phyloP scores from a whole-genome alignment of 768 basidiomycete species.

The Suillus clintonianus region DNA sequence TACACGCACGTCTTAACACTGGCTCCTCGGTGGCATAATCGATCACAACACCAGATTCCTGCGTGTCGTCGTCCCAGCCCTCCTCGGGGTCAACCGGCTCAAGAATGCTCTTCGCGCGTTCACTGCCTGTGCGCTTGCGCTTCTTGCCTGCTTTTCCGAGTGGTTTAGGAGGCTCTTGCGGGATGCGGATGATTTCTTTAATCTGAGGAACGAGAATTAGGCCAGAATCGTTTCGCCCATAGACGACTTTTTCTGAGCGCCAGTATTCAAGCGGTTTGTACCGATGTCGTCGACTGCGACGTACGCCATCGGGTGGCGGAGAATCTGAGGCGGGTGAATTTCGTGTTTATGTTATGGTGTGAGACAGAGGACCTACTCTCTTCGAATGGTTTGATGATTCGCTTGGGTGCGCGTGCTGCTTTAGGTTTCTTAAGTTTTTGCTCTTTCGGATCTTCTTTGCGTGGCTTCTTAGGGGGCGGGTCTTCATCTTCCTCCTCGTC shows the following conservation, averaged over 20 bases:
- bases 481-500: constrained; percentile 48
- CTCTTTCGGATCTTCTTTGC: constrained; percentile 26
- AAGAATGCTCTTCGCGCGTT: constrained; percentile 38
- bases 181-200: constrained; percentile 61
- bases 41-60: constrained; percentile 62
- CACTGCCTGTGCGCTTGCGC: constrained; percentile 30
- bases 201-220: constrained; percentile 63
- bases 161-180: constrained; percentile 50
- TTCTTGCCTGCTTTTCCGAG: constrained; percentile 42
- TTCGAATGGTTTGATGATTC: constrained; percentile 12
- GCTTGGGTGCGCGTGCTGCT: constrained; percentile 19
- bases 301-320: constrained; percentile 47
- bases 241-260: constrained; percentile 90
- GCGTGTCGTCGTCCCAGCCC: constrained; percentile 87
- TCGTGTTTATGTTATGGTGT: neutral
- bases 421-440: constrained; percentile 31
- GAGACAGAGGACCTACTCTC: constrained; percentile 24
- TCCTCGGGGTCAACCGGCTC: constrained; percentile 54
- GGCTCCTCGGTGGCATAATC: constrained; percentile 66
- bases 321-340: constrained; percentile 21
- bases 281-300: constrained; percentile 69
- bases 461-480: constrained; percentile 30
- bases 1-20: constrained; percentile 66
- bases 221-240: constrained; percentile 60
- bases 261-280: constrained; percentile 85